Evolutionary conservation across 169 alveolate species (phyloP).

Genomic region (Plasmodium chabaudi): DNA sequence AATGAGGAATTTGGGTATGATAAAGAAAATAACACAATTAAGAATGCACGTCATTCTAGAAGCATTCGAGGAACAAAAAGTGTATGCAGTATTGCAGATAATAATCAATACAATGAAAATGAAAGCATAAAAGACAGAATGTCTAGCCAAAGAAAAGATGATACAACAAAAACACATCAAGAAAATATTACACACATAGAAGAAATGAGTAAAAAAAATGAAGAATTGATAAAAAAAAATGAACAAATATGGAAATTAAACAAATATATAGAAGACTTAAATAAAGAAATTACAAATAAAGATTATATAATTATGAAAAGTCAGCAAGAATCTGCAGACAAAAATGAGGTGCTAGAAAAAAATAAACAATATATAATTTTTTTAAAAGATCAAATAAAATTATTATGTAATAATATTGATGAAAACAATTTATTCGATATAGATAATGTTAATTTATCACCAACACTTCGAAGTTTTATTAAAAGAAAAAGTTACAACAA

Average conservation of each 20-base stretch:
- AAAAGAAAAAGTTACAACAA: slow-evolving; percentile 44
- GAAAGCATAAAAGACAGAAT: not conserved
- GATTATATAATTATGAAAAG: slow-evolving; percentile 40
- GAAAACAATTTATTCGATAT: slow-evolving; percentile 57
- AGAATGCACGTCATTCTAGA: not conserved
- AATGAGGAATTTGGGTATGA: too few species aligned
- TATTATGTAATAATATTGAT: slow-evolving; percentile 66
- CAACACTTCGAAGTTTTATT: slow-evolving; percentile 62
- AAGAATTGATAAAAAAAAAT: slow-evolving; percentile 61
- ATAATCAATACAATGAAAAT: not conserved
- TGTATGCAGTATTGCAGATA: not conserved
- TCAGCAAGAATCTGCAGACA: slow-evolving; percentile 63
- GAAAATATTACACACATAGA: slow-evolving; percentile 58
- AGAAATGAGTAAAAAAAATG: slow-evolving; percentile 75
- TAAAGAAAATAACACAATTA: too few species aligned
- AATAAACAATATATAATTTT: slow-evolving; percentile 43
- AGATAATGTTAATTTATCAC: slow-evolving; percentile 57
- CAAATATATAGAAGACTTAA: slow-evolving; percentile 62
- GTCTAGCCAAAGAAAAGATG: slow-evolving; percentile 9
- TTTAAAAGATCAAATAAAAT: slow-evolving; percentile 62
- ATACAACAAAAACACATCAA: slow-evolving; percentile 10
- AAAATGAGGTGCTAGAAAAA: slow-evolving; percentile 58
- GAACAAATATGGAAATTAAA: slow-evolving; percentile 73
- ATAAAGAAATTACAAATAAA: slow-evolving; percentile 66
- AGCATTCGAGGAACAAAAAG: not conserved